phyloP scores from a whole-genome alignment of 345 rosid species.

The Eutrema heterophyllum region DNA sequence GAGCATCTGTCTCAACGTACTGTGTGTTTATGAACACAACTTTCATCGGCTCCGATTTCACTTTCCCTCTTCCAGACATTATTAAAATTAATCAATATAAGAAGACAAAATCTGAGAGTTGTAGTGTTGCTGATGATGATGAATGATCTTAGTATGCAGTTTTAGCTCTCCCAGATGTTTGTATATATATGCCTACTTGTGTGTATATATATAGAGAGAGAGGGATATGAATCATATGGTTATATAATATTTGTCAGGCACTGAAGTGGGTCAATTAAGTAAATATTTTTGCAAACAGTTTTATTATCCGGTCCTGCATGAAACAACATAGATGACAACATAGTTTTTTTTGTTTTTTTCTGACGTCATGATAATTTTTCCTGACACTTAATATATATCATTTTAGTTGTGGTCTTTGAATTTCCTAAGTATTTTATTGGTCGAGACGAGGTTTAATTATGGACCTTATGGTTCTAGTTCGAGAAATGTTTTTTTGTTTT shows the following conservation, averaged over 20 bases:
- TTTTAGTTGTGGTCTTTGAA: neutral
- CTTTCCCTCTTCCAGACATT: conserved; percentile 29
- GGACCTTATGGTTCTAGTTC: neutral
- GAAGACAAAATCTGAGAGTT: neutral
- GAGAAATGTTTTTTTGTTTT: neutral
- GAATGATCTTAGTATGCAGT: conserved; percentile 5
- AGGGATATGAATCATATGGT: neutral
- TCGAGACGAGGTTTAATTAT: neutral
- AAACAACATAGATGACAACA: conserved; percentile 13
- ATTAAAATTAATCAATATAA: neutral
- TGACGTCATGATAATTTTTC: conserved; percentile 1
- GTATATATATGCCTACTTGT: neutral
- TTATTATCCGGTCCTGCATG: conserved; percentile 11
- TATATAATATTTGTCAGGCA: conserved; percentile 1
- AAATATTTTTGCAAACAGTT: neutral
- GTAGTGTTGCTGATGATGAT: neutral
- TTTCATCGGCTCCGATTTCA: conserved; percentile 33
- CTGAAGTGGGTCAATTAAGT: neutral
- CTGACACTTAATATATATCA: neutral
- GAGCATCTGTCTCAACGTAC: conserved; percentile 44
- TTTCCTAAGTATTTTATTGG: neutral
- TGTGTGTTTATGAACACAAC: conserved; percentile 45
- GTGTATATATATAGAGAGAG: conserved; percentile 1
- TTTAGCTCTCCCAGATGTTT: conserved; percentile 9
- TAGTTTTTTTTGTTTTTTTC: neutral